Evolutionary conservation across 768 basidiomycete species (phyloP), one percentile per base, ranked within the genome.

Genomic region (Omphalotus guepiniiformis): DNA sequence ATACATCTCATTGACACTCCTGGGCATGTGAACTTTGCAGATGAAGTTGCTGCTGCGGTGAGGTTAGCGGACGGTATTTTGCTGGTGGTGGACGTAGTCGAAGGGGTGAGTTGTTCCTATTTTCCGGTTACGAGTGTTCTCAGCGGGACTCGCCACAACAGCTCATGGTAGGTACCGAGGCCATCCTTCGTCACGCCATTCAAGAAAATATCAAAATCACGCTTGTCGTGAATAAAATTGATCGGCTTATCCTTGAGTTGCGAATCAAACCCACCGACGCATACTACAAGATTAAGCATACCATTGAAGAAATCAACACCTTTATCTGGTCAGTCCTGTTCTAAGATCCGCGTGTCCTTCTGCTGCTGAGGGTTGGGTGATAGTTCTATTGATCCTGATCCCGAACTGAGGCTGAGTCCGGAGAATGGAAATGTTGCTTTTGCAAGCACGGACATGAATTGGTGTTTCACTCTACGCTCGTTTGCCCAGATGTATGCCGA

Each of bases 221-320:
- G 6, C 79, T 99, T 38, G 84, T 99, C 27, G 80, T 99, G 53
- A 99, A 99, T 75, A 99, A 99, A 75, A 85, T 99, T 60, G 96
- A 99, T 68, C 80, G 96, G 47, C 80, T 99, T 42, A 97, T 98
- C 53, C 81, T 99, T 47, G 96, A 99, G 68, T 74, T 99, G 48
- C 84, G 96, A 38, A 84, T 99, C 60, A 94, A 94, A 59, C 96
- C 96, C 46, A 71, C 84, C 34, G 96, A 99, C 58, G 96, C 96
- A 0, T 99, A 91, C 72, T 97, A 94, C 72, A 99, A 99, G 75
- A 92, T 99, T 55, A 95, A 92, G 65, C 95, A 98, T 63, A 97
- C 94, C 2, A 95, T 99, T 47, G 96, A 99, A 63, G 96, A 99
- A 65, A 85, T 99, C 43, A 99, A 99, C 64, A 89, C 85, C 1